These are phyloP conservation scores for Stipa capillata DNA, from an alignment of 176 grass and related monocot species.

Conservation along the genomic window DNA sequence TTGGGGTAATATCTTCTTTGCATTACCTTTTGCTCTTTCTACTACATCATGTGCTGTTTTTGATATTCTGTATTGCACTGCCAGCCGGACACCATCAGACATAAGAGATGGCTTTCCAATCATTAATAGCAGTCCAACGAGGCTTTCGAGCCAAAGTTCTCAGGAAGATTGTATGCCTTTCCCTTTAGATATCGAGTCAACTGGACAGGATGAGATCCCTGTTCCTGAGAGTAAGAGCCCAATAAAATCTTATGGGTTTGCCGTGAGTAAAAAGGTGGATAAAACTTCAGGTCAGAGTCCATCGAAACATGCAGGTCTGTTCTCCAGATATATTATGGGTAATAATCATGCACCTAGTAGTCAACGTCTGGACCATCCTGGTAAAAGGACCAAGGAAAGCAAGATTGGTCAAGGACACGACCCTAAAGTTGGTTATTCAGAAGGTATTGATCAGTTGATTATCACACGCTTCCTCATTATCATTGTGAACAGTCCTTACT, in stretches of 20 bases:
- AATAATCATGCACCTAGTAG: slow-evolving; percentile 26
- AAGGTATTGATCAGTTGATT: slow-evolving; percentile 45
- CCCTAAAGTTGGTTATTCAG: slow-evolving; percentile 21
- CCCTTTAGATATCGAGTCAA: slow-evolving; percentile 61
- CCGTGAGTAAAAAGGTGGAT: slow-evolving; percentile 32
- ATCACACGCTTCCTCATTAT: slow-evolving; percentile 14
- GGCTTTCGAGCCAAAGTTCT: slow-evolving; percentile 54
- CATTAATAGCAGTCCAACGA: slow-evolving; percentile 39
- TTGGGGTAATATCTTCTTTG: slow-evolving; percentile 43
- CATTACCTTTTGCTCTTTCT: neutral
- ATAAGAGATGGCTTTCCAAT: slow-evolving; percentile 46
- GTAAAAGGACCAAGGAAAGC: slow-evolving; percentile 41
- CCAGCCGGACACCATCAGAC: slow-evolving; percentile 39
- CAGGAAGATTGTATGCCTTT: slow-evolving; percentile 94
- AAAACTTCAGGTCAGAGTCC: slow-evolving; percentile 50
- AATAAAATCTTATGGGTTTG: slow-evolving; percentile 45
- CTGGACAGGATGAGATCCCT: slow-evolving; percentile 53
- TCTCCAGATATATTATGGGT: slow-evolving; percentile 60
- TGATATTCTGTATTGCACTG: slow-evolving; percentile 25
- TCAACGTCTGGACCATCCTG: slow-evolving; percentile 30
- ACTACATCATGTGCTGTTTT: neutral
- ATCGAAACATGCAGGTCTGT: slow-evolving; percentile 45
- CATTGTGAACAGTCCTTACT: slow-evolving; percentile 19
- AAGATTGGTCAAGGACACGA: slow-evolving; percentile 20
- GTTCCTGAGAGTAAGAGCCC: slow-evolving; percentile 28